These are phyloP conservation scores for Erythrophleum ivorense DNA, from an alignment of 331 rosid genomes.

Conservation along the genomic window DNA sequence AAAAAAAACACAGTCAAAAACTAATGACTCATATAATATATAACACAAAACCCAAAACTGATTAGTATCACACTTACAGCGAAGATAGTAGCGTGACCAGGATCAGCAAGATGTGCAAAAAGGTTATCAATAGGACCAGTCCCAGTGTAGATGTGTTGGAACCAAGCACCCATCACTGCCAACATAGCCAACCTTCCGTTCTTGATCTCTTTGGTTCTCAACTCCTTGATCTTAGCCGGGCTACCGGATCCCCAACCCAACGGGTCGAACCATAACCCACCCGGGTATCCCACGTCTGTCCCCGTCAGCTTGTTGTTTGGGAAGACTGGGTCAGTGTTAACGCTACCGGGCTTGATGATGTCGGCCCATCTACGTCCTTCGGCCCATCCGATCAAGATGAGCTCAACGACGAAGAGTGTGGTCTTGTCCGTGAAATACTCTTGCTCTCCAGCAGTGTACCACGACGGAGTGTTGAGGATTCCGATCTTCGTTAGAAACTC, in stretches of 20 bases:
- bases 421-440: conserved; percentile 81
- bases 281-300: conserved; percentile 75
- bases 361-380: conserved; percentile 84
- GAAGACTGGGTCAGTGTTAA: conserved; percentile 77
- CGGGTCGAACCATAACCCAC: conserved; percentile 81
- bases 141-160: conserved; percentile 77
- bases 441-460: conserved; percentile 75
- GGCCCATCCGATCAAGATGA: conserved; percentile 75
- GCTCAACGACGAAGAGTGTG: conserved; percentile 67
- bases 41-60: too few species aligned
- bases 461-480: conserved; percentile 68
- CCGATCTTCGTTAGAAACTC: conserved; percentile 79
- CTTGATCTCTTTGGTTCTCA: conserved; percentile 81
- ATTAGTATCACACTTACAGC: too few species aligned
- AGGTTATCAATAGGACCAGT: conserved; percentile 80
- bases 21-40: too few species aligned
- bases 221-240: conserved; percentile 69
- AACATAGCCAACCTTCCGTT: conserved; percentile 78
- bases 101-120: conserved; percentile 78
- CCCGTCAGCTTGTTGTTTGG: conserved; percentile 87
- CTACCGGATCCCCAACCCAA: conserved; percentile 79
- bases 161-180: conserved; percentile 87
- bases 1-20: too few species aligned
- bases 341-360: conserved; percentile 70
- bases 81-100: conserved; percentile 76